Conservation (phyloP, 2,329 filamentous ascomycete genomes). For the Aspergillus oerlinghausenensis region DNA sequence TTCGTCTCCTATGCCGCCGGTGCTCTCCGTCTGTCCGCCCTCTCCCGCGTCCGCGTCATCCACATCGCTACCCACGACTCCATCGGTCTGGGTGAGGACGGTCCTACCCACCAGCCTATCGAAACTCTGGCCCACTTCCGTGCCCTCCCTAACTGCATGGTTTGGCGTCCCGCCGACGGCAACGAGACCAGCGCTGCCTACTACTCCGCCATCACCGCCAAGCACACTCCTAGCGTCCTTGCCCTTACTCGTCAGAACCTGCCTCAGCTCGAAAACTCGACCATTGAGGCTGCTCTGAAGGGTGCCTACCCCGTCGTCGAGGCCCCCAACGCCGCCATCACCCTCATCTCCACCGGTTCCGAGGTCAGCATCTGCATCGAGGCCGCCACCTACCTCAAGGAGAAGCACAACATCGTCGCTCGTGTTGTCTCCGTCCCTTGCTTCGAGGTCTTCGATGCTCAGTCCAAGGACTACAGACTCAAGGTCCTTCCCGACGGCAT, state of each 20-base stretch:
- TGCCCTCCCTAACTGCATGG: conserved; percentile 97
- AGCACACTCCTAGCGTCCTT: conserved; percentile 85
- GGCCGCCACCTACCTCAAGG: conserved; percentile 82
- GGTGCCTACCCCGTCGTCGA: conserved; percentile 91
- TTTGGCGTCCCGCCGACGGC: conserved; percentile 96
- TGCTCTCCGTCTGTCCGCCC: conserved; percentile 85
- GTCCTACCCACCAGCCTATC: conserved; percentile 97
- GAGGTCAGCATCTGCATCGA: conserved; percentile 94
- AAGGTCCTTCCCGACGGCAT: conserved; percentile 90
- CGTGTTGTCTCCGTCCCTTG: conserved; percentile 95
- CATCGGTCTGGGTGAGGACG: conserved; percentile 97
- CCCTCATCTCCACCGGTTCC: conserved; percentile 89
- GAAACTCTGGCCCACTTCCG: conserved; percentile 98
- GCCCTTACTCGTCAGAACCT: conserved; percentile 97
- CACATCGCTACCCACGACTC: conserved; percentile 98
- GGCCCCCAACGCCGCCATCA: conserved; percentile 76
- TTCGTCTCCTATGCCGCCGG: conserved; percentile 98
- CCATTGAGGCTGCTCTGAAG: conserved; percentile 84
- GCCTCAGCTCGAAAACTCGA: conserved; percentile 92
- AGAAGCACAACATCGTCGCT: conserved; percentile 80
- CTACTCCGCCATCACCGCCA: conserved; percentile 87
- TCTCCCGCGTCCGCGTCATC: conserved; percentile 86
- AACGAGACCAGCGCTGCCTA: conserved; percentile 98
- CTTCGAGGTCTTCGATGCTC: conserved; percentile 92
- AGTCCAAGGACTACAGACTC: conserved; percentile 92